Evolutionary conservation across 1,284 basidiomycete genomes (phyloP).

Genomic region (Pseudozyma hubeiensis): DNA sequence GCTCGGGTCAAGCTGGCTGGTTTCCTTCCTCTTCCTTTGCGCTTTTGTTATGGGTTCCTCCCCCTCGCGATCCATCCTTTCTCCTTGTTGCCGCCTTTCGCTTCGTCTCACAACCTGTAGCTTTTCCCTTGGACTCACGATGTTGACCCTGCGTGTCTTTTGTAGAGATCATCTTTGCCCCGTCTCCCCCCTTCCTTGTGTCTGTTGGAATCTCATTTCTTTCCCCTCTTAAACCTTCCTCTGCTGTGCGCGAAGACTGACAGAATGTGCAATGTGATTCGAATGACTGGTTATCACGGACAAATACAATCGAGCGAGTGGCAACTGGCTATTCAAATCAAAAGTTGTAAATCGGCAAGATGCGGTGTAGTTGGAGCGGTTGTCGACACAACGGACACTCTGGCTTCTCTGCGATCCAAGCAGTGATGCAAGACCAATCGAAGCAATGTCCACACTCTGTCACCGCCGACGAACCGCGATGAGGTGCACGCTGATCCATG

Average conservation of each 20-base stretch:
- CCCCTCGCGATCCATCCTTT: not conserved
- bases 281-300: too few species aligned
- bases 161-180: conserved; percentile 7
- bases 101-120: too few species aligned
- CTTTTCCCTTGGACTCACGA: too few species aligned
- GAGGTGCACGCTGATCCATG: conserved; percentile 60
- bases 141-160: too few species aligned
- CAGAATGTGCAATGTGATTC: too few species aligned
- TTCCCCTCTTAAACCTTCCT: not conserved
- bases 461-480: conserved; percentile 75
- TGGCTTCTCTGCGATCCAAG: conserved; percentile 85
- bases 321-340: not conserved
- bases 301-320: not conserved
- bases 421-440: conserved; percentile 90
- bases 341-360: conserved; percentile 60
- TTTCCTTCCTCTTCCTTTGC: conserved; percentile 4
- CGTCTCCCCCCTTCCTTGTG: not conserved
- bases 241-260: too few species aligned
- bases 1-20: conserved; percentile 48
- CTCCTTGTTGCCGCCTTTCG: not conserved
- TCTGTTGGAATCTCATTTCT: conserved; percentile 8
- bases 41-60: not conserved
- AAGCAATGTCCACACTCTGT: conserved; percentile 95
- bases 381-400: conserved; percentile 58
- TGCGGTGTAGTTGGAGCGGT: conserved; percentile 30